Evolutionary conservation across 2,329 filamentous ascomycete species (phyloP), one percentile per base, ranked within the genome.

Genomic region (Simplicillium sp.): DNA sequence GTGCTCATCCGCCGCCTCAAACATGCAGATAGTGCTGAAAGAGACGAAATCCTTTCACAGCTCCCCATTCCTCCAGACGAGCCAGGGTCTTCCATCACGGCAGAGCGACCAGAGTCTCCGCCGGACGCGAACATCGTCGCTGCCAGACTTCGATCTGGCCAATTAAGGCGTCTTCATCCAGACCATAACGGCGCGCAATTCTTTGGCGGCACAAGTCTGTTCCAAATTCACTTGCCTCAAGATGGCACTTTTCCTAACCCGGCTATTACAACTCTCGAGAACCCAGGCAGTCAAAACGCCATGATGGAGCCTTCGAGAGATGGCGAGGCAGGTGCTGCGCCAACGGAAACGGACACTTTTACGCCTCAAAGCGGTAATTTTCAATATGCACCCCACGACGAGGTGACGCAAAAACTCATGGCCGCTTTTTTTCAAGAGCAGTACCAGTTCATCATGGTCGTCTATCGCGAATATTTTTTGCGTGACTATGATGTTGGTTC

Each of bases 401-500:
- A 67, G 16, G 62, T 59, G 13, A 69, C 63, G 11, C 66, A 64
- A 41, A 51, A 55, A 14, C 56, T 70, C 37, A 70, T 71, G 66
- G 64, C 66, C 1, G 57, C 55, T 3, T 73, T 71, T 46, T 73
- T 73, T 50, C 60, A 64, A 40, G 54, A 65, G 31, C 61, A 68
- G 16, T 73, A 72, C 38, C 62, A 66, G 29, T 70, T 68, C 45
- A 60, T 67, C 47, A 70, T 72, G 66, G 62, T 66, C 42, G 55
- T 73, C 2, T 72, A 73, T 44, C 60, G 69, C 25, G 69, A 72
- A 46, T 71, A 65, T 44, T 73, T 73, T 43, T 50, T 73, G 9
- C 54, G 69, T 25, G 69, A 72, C 46, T 73, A 71, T 40, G 65
- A 68, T 45, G 54, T 60, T 3, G 67, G 66, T 1, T 57, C 51